phyloP scores from a whole-genome alignment of 805 yeast species.

The Hermanozyma aechmeae region DNA sequence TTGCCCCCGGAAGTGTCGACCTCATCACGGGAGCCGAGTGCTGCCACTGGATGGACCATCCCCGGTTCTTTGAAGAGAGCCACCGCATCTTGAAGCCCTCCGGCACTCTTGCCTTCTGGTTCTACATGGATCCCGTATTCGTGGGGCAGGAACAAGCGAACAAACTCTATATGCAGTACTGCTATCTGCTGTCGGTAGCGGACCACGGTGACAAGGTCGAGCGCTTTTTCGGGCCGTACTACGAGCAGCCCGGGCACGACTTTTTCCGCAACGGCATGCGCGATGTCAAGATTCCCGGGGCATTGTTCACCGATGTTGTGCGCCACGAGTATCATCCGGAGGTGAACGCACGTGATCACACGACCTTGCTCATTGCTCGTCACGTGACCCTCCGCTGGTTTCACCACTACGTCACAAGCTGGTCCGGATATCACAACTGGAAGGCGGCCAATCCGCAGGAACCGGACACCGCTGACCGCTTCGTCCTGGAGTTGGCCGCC shows the following conservation, averaged over 20 bases:
- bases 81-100: conserved; percentile 41
- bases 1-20: conserved; percentile 35
- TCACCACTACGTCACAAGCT: conserved; percentile 21
- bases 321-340: conserved; percentile 18
- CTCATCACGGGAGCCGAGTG: conserved; percentile 75
- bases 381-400: conserved; percentile 12
- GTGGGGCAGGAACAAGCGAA: conserved; percentile 46
- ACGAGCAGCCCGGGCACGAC: conserved; percentile 41
- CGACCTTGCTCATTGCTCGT: conserved; percentile 14
- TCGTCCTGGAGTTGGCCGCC: conserved; percentile 33
- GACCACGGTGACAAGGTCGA: conserved; percentile 17
- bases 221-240: conserved; percentile 38
- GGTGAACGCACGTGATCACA: conserved; percentile 11
- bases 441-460: conserved; percentile 21
- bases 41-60: conserved; percentile 74
- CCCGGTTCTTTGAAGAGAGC: conserved; percentile 41
- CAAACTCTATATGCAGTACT: conserved; percentile 39
- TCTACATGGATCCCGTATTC: conserved; percentile 66
- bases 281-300: conserved; percentile 25
- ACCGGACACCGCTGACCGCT: conserved; percentile 40
- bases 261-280: conserved; percentile 26
- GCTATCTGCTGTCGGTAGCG: conserved; percentile 26
- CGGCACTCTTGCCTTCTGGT: conserved; percentile 73
- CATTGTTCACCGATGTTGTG: conserved; percentile 13
- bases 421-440: conserved; percentile 33